Percentiles rank a stretch among this genome's conserved stretches.
Evolutionary conservation across 2,329 filamentous ascomycete genomes (phyloP).

Genomic region (Tolypocladium capitatum): DNA sequence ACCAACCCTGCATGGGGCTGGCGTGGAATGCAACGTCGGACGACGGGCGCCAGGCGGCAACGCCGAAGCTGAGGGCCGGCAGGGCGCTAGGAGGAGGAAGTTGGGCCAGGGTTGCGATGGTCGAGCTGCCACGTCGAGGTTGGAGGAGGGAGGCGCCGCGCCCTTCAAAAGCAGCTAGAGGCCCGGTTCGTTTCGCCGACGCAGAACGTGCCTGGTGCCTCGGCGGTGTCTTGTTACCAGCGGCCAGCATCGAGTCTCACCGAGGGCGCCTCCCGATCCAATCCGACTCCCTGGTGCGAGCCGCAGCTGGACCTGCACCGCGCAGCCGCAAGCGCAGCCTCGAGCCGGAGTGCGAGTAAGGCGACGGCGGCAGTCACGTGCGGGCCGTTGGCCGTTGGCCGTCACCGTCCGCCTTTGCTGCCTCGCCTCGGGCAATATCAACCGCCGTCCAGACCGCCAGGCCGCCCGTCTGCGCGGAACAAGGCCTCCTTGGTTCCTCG

Average conservation of each 20-base stretch:
- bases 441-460: too few species aligned
- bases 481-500: neutral
- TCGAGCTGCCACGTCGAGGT: neutral
- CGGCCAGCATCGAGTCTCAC: neutral
- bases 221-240: too few species aligned
- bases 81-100: neutral
- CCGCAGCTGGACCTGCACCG: neutral
- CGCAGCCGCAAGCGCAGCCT: neutral
- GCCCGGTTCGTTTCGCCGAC: neutral
- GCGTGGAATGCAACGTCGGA: too few species aligned
- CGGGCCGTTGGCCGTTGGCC: neutral
- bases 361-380: neutral
- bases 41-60: neutral
- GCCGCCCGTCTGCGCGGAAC: neutral
- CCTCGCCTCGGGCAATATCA: neutral
- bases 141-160: neutral
- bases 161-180: neutral
- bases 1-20: too few species aligned
- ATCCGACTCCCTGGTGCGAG: neutral
- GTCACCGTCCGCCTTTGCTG: neutral
- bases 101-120: neutral
- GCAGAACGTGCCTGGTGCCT: too few species aligned
- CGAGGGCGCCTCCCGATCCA: neutral
- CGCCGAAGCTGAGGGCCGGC: neutral
- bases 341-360: neutral